Evolutionary conservation across 1,284 basidiomycete genomes (phyloP), one percentile per base, ranked within the genome.

Genomic region (Naganishia albida): DNA sequence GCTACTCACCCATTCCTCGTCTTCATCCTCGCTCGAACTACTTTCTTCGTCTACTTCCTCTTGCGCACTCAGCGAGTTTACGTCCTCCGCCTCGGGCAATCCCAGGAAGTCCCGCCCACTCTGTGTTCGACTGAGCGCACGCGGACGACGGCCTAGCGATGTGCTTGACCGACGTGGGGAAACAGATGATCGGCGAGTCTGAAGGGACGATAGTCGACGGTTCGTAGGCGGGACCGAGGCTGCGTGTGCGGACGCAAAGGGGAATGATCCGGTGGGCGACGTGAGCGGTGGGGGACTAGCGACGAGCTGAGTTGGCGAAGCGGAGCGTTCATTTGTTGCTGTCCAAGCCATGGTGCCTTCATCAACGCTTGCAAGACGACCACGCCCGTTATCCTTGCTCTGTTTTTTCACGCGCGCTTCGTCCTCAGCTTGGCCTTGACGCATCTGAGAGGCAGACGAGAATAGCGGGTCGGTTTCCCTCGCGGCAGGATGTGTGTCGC

Each of bases 31-130:
- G 16, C 75, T 74, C 39, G 48, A 52, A 46, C 49, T 62, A 44
- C 26, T 43, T n/a, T 55, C 71, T 18, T 70, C 69, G 2, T 71
- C 70, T 52, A 70, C 70, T 34, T 72, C 72, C 43, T 73, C 68
- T 30, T 69, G 64, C 44, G 68, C 71, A 23, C 64, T 66, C 51
- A 66, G 43, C 6, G 20, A 26, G 13, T 34, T n/a, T 3, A 16
- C 13, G 28, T 69, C 69, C 2, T 74, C 71, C 52, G 69, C 67
- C 62, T 80, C 76, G n/a, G 78, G 78, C n/a, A 80, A 66, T 40
- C 76, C 76, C 76, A 72, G 77, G 67, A 78, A 77, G 56, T 77
- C 75, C 49, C 77, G 67, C 10, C 76, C 78, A 57, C 75, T 77
- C 53, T 80, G 76, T 4, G 75, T 73, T 26, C 77, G 65, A 48